Evolutionary conservation across 2,329 filamentous ascomycete species (phyloP).

Genomic region (Zasmidium citrigriseum): DNA sequence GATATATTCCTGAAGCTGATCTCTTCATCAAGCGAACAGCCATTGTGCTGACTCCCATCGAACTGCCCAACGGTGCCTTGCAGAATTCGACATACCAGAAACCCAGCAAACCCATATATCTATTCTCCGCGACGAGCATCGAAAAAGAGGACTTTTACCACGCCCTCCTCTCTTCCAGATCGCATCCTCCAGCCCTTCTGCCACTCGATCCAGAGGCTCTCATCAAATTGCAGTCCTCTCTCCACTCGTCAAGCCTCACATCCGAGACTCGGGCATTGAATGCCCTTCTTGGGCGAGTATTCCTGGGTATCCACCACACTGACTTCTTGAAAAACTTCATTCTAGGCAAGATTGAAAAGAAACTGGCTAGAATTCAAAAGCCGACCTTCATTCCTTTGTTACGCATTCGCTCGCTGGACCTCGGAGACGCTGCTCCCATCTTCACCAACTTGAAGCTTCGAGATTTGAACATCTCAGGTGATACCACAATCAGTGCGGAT

Average conservation of each 20-base stretch:
- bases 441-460: slow-evolving; percentile 86
- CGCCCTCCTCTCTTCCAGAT: slow-evolving; percentile 74
- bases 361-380: slow-evolving; percentile 90
- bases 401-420: slow-evolving; percentile 77
- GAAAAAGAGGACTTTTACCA: slow-evolving; percentile 99
- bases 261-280: slow-evolving; percentile 92
- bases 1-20: slow-evolving; percentile 80
- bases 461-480: slow-evolving; percentile 88
- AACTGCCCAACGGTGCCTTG: slow-evolving; percentile 24
- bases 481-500: slow-evolving; percentile 83
- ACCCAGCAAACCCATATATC: slow-evolving; percentile 72
- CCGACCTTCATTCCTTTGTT: slow-evolving; percentile 87
- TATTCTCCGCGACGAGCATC: slow-evolving; percentile 93
- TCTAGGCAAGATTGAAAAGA: slow-evolving; percentile 86
- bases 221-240: slow-evolving; percentile 81
- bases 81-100: slow-evolving; percentile 36
- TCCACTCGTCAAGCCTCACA: slow-evolving; percentile 83
- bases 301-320: slow-evolving; percentile 85
- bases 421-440: slow-evolving; percentile 82
- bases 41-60: slow-evolving; percentile 33
- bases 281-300: slow-evolving; percentile 82
- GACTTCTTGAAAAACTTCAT: slow-evolving; percentile 77
- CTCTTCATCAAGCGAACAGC: slow-evolving; percentile 80
- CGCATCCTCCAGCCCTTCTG: slow-evolving; percentile 67
- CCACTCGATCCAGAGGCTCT: slow-evolving; percentile 83